A percentile compares a stretch with the other conserved stretches of the same genome.
These are phyloP conservation scores for Ceratocystis destructans DNA, from an alignment of 2,329 filamentous ascomycete species.

Conservation along the genomic window DNA sequence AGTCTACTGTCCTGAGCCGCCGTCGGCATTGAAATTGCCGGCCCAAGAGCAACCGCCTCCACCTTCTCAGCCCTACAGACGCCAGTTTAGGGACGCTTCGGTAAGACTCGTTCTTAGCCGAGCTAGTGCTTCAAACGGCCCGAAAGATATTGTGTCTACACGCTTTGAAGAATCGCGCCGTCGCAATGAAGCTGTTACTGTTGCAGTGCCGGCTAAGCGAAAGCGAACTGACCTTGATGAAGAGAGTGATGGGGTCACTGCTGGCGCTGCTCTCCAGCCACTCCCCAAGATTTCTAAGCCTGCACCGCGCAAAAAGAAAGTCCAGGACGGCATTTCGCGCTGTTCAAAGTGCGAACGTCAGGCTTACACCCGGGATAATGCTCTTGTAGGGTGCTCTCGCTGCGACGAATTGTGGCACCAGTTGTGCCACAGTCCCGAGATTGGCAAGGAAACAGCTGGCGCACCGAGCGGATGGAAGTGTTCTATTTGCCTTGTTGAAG, in stretches of 20 bases:
- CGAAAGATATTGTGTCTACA: slow-evolving; percentile 11
- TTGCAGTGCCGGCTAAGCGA: slow-evolving; percentile 14
- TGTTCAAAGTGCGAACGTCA: slow-evolving; percentile 22
- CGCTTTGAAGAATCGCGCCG: slow-evolving; percentile 15
- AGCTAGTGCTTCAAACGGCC: not conserved
- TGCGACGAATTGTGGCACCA: slow-evolving; percentile 23
- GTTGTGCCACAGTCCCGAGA: slow-evolving; percentile 22
- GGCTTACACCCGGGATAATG: slow-evolving; percentile 20
- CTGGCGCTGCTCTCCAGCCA: slow-evolving; percentile 4
- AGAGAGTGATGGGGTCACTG: not conserved
- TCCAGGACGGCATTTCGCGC: slow-evolving; percentile 13
- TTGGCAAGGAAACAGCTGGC: slow-evolving; percentile 17
- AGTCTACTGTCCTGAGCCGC: slow-evolving; percentile 15
- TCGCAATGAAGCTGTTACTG: slow-evolving; percentile 9
- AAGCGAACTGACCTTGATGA: slow-evolving; percentile 6
- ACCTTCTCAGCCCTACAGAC: slow-evolving; percentile 11
- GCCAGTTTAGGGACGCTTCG: slow-evolving; percentile 10
- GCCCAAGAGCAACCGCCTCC: not conserved
- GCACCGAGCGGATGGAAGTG: slow-evolving; percentile 20
- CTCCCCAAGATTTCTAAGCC: slow-evolving; percentile 15
- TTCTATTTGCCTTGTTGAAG: slow-evolving; percentile 20
- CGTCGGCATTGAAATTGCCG: slow-evolving; percentile 2
- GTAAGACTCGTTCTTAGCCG: not conserved
- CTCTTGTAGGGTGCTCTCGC: slow-evolving; percentile 21
- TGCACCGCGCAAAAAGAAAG: slow-evolving; percentile 15